A percentile compares a stretch with the other conserved stretches of the same genome.
phyloP scores from a whole-genome alignment of 2,329 filamentous ascomycete species.

The Herpomyces periplanetae region DNA sequence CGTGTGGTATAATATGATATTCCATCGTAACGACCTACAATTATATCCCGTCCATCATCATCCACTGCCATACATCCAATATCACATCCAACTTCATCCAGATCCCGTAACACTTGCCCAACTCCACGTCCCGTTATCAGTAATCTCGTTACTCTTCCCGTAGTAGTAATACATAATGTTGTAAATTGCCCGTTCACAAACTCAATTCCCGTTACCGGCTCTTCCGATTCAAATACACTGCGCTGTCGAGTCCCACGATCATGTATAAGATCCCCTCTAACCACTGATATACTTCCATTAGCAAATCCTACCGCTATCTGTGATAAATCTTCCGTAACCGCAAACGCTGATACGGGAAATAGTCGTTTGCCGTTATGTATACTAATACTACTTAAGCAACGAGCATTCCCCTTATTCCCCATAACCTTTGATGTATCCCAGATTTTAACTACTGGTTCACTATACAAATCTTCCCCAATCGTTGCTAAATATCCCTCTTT shows the following conservation, averaged over 20 bases:
- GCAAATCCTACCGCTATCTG: conserved; percentile 85
- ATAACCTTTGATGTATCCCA: conserved; percentile 81
- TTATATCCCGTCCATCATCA: conserved; percentile 33
- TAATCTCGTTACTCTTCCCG: conserved; percentile 45
- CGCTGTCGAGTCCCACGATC: conserved; percentile 76
- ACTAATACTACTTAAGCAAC: conserved; percentile 44
- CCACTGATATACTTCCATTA: conserved; percentile 69
- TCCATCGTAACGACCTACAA: conserved; percentile 76
- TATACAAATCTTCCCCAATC: conserved; percentile 46
- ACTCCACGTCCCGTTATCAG: conserved; percentile 59
- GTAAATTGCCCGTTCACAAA: conserved; percentile 23
- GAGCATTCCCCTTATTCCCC: conserved; percentile 65
- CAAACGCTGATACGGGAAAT: conserved; percentile 74
- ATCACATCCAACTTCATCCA: conserved; percentile 61
- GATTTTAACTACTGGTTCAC: conserved; percentile 67
- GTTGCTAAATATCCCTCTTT: conserved; percentile 58
- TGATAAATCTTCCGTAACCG: conserved; percentile 47
- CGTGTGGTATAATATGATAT: conserved; percentile 69
- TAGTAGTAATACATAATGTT: conserved; percentile 68
- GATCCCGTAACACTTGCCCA: conserved; percentile 44
- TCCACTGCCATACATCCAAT: conserved; percentile 86
- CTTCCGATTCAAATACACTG: conserved; percentile 80
- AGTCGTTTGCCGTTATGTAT: conserved; percentile 68
- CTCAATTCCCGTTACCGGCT: conserved; percentile 70
- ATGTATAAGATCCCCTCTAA: conserved; percentile 72